Evolutionary conservation across 2,329 filamentous ascomycete species (phyloP), one percentile per base, ranked within the genome.

Genomic region (Phialophora verrucosa): DNA sequence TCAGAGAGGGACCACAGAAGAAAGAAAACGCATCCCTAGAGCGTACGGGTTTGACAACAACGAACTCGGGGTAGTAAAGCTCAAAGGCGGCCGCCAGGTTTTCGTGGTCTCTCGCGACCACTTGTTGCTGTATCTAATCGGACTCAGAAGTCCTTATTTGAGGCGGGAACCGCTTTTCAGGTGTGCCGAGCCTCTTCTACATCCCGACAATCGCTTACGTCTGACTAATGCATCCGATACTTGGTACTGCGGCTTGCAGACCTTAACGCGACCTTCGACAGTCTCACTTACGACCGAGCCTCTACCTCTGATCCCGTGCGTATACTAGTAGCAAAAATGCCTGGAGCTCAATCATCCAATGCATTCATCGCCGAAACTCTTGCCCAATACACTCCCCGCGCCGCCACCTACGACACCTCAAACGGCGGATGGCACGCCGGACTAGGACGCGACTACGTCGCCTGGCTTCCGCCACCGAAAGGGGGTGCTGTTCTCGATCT

Each of bases 401-500:
- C 76, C 5, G 62, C 66, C 20, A 73, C 69, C 25, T 81, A 82
- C 70, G 78, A 82, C 55, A 71, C 78, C 76, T 35, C 59, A 10
- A 32, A 50, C 49, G 64, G 60, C 20, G 66, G 66, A n/a, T 80
- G 76, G 75, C 81, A 82, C 65, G 72, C 73, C 17, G 71, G 75
- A 32, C 80, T 81, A 63, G 77, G 79, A 2, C 71, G 69, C 32
- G 75, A 79, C 32, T 79, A 81, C 65, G 70, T 77, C 8, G 73
- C 77, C 31, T 69, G 70, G 10, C 57, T 71, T 5, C 56, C 69
- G 4, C 63, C 73, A 7, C 51, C 72, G 51, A 73, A 76, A n/a
- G 80, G 78, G 42, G 76, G 80, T 47, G 63, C 76, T n/a, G 71
- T 82, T 29, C 76, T 83, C n/a, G 81, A 83, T 63, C 73, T 83